Percentiles rank a stretch among this genome's conserved stretches.
Conservation (phyloP, 2,329 filamentous ascomycete species). For the Cercospora zeae-maydis region DNA sequence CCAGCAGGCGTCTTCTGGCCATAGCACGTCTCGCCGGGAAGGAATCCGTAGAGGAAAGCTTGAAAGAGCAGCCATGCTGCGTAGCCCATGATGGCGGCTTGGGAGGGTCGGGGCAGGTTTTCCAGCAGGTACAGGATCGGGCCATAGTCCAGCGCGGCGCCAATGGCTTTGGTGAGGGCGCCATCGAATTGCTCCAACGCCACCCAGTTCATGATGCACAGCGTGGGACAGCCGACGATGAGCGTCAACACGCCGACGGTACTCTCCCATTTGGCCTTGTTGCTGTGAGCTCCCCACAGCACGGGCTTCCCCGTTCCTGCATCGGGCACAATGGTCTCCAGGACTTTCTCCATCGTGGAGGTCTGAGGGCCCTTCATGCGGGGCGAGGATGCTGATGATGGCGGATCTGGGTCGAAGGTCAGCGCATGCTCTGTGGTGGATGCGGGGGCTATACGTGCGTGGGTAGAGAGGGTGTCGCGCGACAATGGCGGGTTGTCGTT, state of each 20-base stretch:
- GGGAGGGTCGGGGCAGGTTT: slow-evolving; percentile 7
- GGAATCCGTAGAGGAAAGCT: slow-evolving; percentile 11
- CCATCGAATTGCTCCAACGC: slow-evolving; percentile 15
- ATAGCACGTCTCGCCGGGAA: slow-evolving; percentile 10
- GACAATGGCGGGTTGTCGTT: background rate
- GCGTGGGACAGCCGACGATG: slow-evolving; percentile 12
- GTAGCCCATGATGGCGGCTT: slow-evolving; percentile 9
- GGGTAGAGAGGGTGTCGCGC: background rate
- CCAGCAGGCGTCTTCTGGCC: slow-evolving; percentile 16
- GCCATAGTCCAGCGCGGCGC: slow-evolving; percentile 9
- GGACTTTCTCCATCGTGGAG: slow-evolving; percentile 13
- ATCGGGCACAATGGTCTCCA: slow-evolving; percentile 13
- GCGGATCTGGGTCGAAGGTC: slow-evolving; percentile 1
- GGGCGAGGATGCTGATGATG: background rate
- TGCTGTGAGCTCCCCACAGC: slow-evolving; percentile 14
- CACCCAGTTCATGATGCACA: slow-evolving; percentile 14
- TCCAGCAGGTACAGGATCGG: slow-evolving; percentile 7
- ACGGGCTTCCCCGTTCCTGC: slow-evolving; percentile 6
- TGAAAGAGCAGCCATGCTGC: slow-evolving; percentile 13
- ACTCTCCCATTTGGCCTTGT: slow-evolving; percentile 16
- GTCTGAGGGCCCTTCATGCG: slow-evolving; percentile 9
- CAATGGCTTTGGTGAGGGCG: background rate
- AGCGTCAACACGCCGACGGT: slow-evolving; percentile 7
- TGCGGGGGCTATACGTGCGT: background rate
- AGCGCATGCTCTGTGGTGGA: background rate